phyloP scores from a whole-genome alignment of 495 filamentous ascomycete species.

The Trichoderma asperelloides region DNA sequence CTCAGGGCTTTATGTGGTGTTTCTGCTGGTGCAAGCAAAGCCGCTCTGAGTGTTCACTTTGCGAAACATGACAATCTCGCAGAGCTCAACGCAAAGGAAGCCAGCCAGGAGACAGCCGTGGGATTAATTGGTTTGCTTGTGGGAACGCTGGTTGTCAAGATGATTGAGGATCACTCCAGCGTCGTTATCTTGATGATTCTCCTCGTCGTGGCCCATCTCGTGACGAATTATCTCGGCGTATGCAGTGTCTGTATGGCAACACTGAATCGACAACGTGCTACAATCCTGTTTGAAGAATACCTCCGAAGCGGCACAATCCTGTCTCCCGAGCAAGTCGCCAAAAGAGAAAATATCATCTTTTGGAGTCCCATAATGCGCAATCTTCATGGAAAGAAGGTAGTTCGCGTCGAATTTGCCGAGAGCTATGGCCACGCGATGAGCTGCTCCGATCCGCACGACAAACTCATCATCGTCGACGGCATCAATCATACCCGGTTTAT shows the following conservation, averaged over 20 bases:
- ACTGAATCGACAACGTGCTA: slow-evolving; percentile 82
- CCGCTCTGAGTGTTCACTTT: slow-evolving; percentile 87
- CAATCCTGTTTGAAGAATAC: slow-evolving; percentile 62
- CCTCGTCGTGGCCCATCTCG: slow-evolving; percentile 66
- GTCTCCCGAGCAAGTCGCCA: slow-evolving; percentile 53
- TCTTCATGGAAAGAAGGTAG: neutral
- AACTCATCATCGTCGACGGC: slow-evolving; percentile 2
- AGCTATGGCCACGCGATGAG: slow-evolving; percentile 6
- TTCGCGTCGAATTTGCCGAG: neutral
- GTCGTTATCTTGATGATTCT: slow-evolving; percentile 70
- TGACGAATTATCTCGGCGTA: slow-evolving; percentile 79
- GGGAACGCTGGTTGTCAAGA: slow-evolving; percentile 71
- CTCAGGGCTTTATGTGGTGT: slow-evolving; percentile 81
- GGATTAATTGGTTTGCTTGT: slow-evolving; percentile 83
- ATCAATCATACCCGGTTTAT: neutral
- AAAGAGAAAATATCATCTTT: slow-evolving; percentile 60
- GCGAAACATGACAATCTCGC: slow-evolving; percentile 80
- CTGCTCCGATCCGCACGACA: neutral
- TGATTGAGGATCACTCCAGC: slow-evolving; percentile 56
- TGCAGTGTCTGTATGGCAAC: slow-evolving; percentile 72
- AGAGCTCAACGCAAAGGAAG: slow-evolving; percentile 92
- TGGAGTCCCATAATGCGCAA: slow-evolving; percentile 8
- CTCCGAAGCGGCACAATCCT: slow-evolving; percentile 44
- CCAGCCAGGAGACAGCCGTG: slow-evolving; percentile 91
- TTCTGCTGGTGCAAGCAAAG: slow-evolving; percentile 81